Conservation (phyloP, 768 basidiomycete genomes). For the Lactarius tabidus region DNA sequence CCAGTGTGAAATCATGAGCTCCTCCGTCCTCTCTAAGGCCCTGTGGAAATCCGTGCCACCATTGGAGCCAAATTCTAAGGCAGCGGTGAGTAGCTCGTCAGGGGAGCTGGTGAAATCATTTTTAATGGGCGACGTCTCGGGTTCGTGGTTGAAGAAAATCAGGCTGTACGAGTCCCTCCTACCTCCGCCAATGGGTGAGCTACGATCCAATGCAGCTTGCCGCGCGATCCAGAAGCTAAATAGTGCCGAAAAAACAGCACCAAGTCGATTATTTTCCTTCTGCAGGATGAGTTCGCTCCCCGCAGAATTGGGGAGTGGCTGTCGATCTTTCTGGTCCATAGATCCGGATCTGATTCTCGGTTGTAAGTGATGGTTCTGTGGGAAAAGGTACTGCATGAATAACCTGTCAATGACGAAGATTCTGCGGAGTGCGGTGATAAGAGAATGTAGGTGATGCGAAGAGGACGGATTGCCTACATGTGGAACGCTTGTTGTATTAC, state of each 20-base stretch:
- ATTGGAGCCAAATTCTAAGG: conserved; percentile 34
- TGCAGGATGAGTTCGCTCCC: conserved; percentile 36
- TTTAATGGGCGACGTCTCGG: conserved; percentile 29
- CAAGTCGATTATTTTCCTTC: conserved; percentile 45
- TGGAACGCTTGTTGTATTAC: conserved; percentile 51
- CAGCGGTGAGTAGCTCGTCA: conserved; percentile 38
- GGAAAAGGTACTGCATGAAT: conserved; percentile 39
- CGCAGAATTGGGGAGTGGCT: conserved; percentile 45
- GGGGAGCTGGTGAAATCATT: conserved; percentile 48
- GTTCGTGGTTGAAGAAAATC: conserved; percentile 41
- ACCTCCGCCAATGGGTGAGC: conserved; percentile 26
- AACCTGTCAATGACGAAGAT: conserved; percentile 54
- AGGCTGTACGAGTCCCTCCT: conserved; percentile 56
- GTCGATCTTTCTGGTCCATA: conserved; percentile 41
- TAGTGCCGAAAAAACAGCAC: conserved; percentile 46
- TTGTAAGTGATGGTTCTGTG: conserved; percentile 11
- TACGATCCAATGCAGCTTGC: conserved; percentile 35
- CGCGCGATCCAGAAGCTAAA: conserved; percentile 41
- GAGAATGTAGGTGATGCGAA: no score
- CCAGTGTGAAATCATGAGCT: conserved; percentile 45
- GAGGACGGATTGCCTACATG: conserved; percentile 40
- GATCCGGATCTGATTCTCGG: conserved; percentile 43
- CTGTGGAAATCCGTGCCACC: conserved; percentile 43
- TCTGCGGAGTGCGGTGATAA: conserved; percentile 16
- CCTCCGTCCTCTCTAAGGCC: conserved; percentile 39